Evolutionary conservation across 2,329 filamentous ascomycete genomes (phyloP).

Genomic region (Elsinoe ampelina): DNA sequence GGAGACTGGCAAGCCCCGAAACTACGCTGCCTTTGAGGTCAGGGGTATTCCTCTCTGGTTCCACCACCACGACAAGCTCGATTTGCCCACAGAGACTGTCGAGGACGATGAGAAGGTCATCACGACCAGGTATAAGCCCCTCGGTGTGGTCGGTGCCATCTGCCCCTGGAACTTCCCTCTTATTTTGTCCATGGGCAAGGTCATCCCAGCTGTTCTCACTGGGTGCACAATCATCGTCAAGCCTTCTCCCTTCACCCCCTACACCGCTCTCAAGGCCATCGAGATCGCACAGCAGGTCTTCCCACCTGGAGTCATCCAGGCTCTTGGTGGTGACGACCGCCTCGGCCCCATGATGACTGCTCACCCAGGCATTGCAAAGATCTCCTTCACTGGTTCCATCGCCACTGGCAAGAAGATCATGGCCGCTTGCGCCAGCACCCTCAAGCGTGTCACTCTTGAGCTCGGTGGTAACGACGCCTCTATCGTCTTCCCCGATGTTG

Average conservation of each 20-base stretch:
- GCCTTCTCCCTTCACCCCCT: slow-evolving; percentile 47
- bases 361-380: slow-evolving; percentile 53
- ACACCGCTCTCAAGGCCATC: slow-evolving; percentile 49
- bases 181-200: slow-evolving; percentile 44
- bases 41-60: slow-evolving; percentile 29
- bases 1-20: slow-evolving; percentile 35
- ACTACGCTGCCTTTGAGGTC: slow-evolving; percentile 35
- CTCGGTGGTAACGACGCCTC: slow-evolving; percentile 54
- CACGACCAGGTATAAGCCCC: slow-evolving; percentile 38
- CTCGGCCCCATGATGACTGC: slow-evolving; percentile 50
- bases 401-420: slow-evolving; percentile 54
- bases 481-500: slow-evolving; percentile 51
- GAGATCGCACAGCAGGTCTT: slow-evolving; percentile 51
- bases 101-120: slow-evolving; percentile 40
- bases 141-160: slow-evolving; percentile 39
- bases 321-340: slow-evolving; percentile 50
- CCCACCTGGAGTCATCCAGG: slow-evolving; percentile 54
- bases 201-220: slow-evolving; percentile 48
- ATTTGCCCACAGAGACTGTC: slow-evolving; percentile 32
- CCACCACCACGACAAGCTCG: slow-evolving; percentile 29
- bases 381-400: slow-evolving; percentile 55
- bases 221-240: slow-evolving; percentile 32
- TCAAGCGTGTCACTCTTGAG: slow-evolving; percentile 55
- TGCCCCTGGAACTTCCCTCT: slow-evolving; percentile 47
- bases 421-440: slow-evolving; percentile 45